These are phyloP conservation scores for Cyclocybe cylindracea DNA, from an alignment of 768 basidiomycete species.

Conservation along the genomic window DNA sequence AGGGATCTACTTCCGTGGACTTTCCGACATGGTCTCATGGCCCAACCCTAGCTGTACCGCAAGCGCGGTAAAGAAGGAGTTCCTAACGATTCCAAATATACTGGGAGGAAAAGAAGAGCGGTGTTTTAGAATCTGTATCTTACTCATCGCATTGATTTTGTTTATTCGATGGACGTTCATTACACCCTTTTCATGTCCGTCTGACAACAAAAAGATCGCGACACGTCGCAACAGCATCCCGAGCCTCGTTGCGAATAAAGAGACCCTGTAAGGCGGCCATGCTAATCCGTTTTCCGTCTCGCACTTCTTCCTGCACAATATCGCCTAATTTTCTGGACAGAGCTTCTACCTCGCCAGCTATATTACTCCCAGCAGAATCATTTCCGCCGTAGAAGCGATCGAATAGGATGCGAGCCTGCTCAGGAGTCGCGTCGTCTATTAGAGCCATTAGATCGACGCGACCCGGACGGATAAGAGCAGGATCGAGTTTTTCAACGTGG, in stretches of 20 bases:
- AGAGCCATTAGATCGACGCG: slow-evolving; percentile 86
- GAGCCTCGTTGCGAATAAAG: slow-evolving; percentile 78
- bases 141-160: slow-evolving; percentile 5
- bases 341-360: slow-evolving; percentile 34
- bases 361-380: slow-evolving; percentile 27
- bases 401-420: slow-evolving; percentile 79
- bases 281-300: slow-evolving; percentile 64
- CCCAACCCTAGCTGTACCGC: slow-evolving; percentile 63
- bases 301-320: slow-evolving; percentile 55
- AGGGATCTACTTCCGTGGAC: slow-evolving; percentile 15
- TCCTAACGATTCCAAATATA: slow-evolving; percentile 85
- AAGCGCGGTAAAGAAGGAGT: slow-evolving; percentile 85
- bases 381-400: slow-evolving; percentile 76
- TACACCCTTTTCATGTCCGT: slow-evolving; percentile 17
- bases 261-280: slow-evolving; percentile 97
- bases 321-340: slow-evolving; percentile 56
- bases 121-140: slow-evolving; percentile 54
- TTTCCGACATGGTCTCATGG: slow-evolving; percentile 3
- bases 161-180: slow-evolving; percentile 2
- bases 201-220: slow-evolving; percentile 42
- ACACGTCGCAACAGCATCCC: slow-evolving; percentile 54
- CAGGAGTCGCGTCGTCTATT: slow-evolving; percentile 84
- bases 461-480: slow-evolving; percentile 93
- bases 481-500: slow-evolving; percentile 85
- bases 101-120: slow-evolving; percentile 84